Evolutionary conservation across 192 early-diverging fungal genomes (phyloP).

Genomic region (Coemansia sp.): DNA sequence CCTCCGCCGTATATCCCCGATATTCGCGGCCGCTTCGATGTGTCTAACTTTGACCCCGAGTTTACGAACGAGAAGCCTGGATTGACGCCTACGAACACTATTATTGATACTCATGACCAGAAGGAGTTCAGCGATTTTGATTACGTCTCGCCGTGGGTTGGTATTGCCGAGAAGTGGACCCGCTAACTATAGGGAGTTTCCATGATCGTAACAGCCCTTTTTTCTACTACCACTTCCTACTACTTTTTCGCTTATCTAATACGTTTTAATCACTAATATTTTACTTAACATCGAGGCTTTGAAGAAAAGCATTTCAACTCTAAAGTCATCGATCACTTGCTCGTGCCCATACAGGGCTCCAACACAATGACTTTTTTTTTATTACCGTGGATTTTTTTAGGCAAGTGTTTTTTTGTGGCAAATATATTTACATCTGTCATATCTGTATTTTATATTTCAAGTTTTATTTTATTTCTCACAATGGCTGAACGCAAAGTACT

Average conservation of each 20-base stretch:
- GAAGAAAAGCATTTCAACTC: no score
- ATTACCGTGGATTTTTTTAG: background rate
- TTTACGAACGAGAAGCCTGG: constrained; percentile 95
- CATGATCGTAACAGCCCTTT: background rate
- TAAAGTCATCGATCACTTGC: background rate
- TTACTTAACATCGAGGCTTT: no score
- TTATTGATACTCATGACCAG: constrained; percentile 80
- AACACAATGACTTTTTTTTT: background rate
- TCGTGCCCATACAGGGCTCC: background rate
- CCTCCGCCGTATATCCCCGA: constrained; percentile 89
- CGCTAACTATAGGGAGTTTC: constrained; percentile 14
- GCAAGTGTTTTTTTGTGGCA: background rate
- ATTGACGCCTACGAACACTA: constrained; percentile 87
- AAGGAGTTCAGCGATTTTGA: constrained; percentile 94
- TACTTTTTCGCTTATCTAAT: background rate
- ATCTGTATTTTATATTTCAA: background rate
- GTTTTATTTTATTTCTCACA: constrained; percentile 1
- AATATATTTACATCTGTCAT: background rate
- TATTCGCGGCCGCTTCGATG: constrained; percentile 76
- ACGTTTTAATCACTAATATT: background rate
- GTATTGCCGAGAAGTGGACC: constrained; percentile 54
- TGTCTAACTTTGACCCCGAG: constrained; percentile 98
- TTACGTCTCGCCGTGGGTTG: constrained; percentile 91
- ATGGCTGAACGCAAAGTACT: constrained; percentile 94
- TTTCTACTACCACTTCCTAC: constrained; percentile 7